Conservation (phyloP, 2,329 filamentous ascomycete genomes). For the Nannizzia gypsea region DNA sequence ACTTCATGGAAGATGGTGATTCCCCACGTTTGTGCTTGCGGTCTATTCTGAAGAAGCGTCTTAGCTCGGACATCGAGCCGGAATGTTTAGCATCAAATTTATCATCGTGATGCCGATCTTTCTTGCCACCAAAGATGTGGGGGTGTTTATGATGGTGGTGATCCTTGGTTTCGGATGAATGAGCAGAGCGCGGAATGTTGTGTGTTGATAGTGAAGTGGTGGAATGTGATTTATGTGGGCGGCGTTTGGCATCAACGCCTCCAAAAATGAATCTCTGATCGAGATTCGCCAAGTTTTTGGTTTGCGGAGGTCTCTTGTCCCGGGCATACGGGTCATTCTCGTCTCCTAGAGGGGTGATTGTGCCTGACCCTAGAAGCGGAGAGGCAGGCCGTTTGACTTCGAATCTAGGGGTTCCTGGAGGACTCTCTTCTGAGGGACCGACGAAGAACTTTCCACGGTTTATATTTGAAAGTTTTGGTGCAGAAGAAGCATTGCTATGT, state of each 20-base stretch:
- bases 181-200: constrained; percentile 37
- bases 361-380: constrained; percentile 56
- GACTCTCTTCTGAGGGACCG: constrained; percentile 48
- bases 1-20: constrained; percentile 49
- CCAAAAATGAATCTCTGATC: constrained; percentile 79
- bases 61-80: constrained; percentile 85
- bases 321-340: constrained; percentile 80
- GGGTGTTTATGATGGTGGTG: constrained; percentile 23
- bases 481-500: constrained; percentile 27
- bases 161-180: constrained; percentile 30
- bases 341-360: constrained; percentile 68
- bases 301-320: constrained; percentile 60
- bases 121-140: constrained; percentile 44
- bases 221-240: constrained; percentile 40
- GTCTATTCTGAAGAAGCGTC: constrained; percentile 81
- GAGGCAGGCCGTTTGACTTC: constrained; percentile 35
- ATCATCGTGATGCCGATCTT: constrained; percentile 40
- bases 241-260: constrained; percentile 55
- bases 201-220: constrained; percentile 12
- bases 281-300: constrained; percentile 52
- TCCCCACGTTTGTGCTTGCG: constrained; percentile 52
- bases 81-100: constrained; percentile 43
- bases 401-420: constrained; percentile 47
- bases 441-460: constrained; percentile 45
- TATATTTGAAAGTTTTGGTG: constrained; percentile 28